Percentiles rank a stretch among this genome's conserved stretches.
Evolutionary conservation across 805 yeast species (phyloP).

Genomic region (Cyberlindnera bimundalis): DNA sequence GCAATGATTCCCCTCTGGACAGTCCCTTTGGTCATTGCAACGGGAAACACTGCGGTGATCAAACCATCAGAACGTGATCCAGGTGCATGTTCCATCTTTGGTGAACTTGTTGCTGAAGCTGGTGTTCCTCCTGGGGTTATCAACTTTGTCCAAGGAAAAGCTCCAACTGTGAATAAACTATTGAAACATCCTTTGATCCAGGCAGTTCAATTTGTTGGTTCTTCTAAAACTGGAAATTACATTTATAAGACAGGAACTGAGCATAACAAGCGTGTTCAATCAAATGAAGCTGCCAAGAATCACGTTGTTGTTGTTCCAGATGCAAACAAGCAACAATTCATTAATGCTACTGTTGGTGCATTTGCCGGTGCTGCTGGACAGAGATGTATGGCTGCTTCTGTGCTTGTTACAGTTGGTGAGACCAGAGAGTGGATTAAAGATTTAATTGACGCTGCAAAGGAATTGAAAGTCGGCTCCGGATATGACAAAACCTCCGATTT

Average conservation of each 20-base stretch:
- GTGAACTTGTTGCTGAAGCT: slow-evolving; percentile 64
- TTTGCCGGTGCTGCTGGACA: slow-evolving; percentile 85
- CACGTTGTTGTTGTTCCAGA: slow-evolving; percentile 72
- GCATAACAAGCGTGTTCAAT: slow-evolving; percentile 75
- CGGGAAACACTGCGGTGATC: slow-evolving; percentile 71
- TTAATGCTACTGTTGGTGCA: slow-evolving; percentile 67
- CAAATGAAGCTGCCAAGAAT: slow-evolving; percentile 74
- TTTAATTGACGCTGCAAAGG: slow-evolving; percentile 52
- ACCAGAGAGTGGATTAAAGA: slow-evolving; percentile 63
- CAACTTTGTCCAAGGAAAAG: slow-evolving; percentile 69
- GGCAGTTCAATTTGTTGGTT: slow-evolving; percentile 75
- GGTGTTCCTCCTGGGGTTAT: slow-evolving; percentile 73
- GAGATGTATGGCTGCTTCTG: slow-evolving; percentile 79
- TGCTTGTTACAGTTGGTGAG: slow-evolving; percentile 63
- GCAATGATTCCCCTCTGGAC: slow-evolving; percentile 72
- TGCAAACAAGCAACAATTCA: slow-evolving; percentile 60
- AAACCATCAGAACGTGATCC: slow-evolving; percentile 75
- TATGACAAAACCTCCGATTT: slow-evolving; percentile 57
- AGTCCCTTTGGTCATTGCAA: slow-evolving; percentile 50
- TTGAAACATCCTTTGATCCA: slow-evolving; percentile 67
- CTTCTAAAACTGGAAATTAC: slow-evolving; percentile 71
- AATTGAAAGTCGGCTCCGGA: slow-evolving; percentile 60
- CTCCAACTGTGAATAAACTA: slow-evolving; percentile 65
- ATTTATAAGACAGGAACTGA: slow-evolving; percentile 63
- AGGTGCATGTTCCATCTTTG: slow-evolving; percentile 70